Conservation (phyloP, 345 rosid genomes). For the Citropsis articulata region DNA sequence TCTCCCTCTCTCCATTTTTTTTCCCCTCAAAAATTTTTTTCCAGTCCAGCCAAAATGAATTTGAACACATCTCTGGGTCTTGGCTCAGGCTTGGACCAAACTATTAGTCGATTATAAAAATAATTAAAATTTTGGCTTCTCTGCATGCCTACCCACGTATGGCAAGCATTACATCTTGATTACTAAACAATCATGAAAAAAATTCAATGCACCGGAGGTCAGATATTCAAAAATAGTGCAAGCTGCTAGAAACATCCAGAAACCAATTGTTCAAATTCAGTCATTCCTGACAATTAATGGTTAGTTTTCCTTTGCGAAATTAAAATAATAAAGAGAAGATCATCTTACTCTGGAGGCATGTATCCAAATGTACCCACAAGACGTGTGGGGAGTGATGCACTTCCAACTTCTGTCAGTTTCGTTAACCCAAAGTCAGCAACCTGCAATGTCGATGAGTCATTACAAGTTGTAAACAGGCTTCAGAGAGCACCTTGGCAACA, state of each 20-base stretch:
- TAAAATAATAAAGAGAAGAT: not conserved
- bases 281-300: not conserved
- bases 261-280: not conserved
- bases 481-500: constrained; percentile 4
- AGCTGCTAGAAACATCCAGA: not conserved
- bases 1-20: not conserved
- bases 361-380: constrained; percentile 98
- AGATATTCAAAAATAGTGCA: not conserved
- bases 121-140: no score
- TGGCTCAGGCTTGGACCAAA: not conserved
- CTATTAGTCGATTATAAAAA: not conserved
- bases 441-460: constrained; percentile 34
- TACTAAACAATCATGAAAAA: not conserved
- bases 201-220: not conserved
- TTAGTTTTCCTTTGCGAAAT: not conserved
- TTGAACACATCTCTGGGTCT: not conserved
- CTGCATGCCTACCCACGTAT: not conserved
- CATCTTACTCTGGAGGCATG: constrained; percentile 96
- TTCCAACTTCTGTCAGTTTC: constrained; percentile 83
- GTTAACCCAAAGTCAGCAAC: constrained; percentile 97
- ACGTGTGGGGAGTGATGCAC: constrained; percentile 57
- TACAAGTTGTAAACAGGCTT: constrained; percentile 2
- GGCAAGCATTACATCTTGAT: not conserved
- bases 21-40: not conserved
- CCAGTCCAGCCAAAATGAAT: not conserved